Evolutionary conservation across 2,329 filamentous ascomycete genomes (phyloP).

Genomic region (Dactylellina cionopaga): DNA sequence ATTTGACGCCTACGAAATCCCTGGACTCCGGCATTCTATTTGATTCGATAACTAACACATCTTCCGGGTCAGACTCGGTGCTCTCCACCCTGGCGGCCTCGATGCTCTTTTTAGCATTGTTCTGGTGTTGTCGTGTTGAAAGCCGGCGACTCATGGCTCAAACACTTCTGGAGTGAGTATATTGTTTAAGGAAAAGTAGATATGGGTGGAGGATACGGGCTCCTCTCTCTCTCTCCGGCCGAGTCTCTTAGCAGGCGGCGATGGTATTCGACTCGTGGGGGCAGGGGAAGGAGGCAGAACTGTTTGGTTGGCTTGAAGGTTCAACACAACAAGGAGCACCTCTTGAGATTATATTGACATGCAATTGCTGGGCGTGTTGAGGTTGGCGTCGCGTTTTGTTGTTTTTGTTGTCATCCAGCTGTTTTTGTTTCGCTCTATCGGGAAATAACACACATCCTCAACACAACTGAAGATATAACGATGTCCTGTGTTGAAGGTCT

Average conservation of each 20-base stretch:
- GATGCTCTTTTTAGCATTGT: conserved; percentile 19
- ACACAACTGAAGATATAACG: not conserved
- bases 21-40: not conserved
- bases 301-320: not conserved
- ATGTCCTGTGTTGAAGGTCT: too few species aligned
- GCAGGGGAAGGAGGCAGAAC: too few species aligned
- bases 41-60: not conserved
- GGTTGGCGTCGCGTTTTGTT: conserved; percentile 28
- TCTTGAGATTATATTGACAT: too few species aligned
- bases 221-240: too few species aligned
- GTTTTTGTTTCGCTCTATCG: conserved; percentile 16
- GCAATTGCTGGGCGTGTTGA: too few species aligned
- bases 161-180: not conserved
- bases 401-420: conserved; percentile 42
- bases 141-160: conserved; percentile 37
- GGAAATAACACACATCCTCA: conserved; percentile 30
- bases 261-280: too few species aligned
- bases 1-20: conserved; percentile 33
- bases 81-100: not conserved
- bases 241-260: too few species aligned
- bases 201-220: not conserved
- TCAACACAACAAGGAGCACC: not conserved
- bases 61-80: not conserved
- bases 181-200: not conserved
- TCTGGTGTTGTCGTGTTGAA: conserved; percentile 37